Percentiles rank a stretch among this genome's conserved stretches.
Evolutionary conservation across 257 asterid genomes (phyloP).

Genomic region (Rehmannia glutinosa): DNA sequence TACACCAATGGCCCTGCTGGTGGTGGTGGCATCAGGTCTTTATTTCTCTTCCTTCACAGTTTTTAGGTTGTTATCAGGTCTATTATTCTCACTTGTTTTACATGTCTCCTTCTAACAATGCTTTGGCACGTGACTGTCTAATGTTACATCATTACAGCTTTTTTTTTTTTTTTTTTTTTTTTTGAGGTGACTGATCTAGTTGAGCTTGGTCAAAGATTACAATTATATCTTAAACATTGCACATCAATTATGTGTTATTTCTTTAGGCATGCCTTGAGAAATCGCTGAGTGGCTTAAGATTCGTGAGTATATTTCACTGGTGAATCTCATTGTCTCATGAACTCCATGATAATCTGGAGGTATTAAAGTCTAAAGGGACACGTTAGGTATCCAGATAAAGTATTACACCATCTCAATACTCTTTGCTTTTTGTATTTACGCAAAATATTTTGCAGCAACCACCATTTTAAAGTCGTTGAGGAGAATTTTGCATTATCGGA

Average conservation of each 20-base stretch:
- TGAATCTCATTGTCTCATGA: background rate
- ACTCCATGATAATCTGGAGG: slow-evolving; percentile 7
- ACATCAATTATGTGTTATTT: background rate
- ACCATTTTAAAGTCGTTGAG: background rate
- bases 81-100: slow-evolving; percentile 4
- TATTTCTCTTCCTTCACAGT: background rate
- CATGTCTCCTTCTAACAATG: background rate
- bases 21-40: slow-evolving; percentile 93
- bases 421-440: background rate
- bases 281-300: slow-evolving; percentile 3
- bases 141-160: background rate
- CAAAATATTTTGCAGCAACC: background rate
- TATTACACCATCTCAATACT: background rate
- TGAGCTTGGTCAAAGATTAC: background rate
- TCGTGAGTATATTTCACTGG: background rate
- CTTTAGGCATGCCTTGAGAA: background rate
- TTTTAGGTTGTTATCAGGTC: slow-evolving; percentile 27
- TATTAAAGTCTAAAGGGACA: background rate
- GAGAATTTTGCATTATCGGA: background rate
- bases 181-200: slow-evolving; percentile 6
- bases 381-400: background rate
- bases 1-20: slow-evolving; percentile 99
- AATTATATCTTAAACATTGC: background rate
- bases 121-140: background rate
- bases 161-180: too few species aligned